These are phyloP conservation scores for Ceratobasidium sp. DNA, from an alignment of 1,284 basidiomycete species.

Conservation along the genomic window DNA sequence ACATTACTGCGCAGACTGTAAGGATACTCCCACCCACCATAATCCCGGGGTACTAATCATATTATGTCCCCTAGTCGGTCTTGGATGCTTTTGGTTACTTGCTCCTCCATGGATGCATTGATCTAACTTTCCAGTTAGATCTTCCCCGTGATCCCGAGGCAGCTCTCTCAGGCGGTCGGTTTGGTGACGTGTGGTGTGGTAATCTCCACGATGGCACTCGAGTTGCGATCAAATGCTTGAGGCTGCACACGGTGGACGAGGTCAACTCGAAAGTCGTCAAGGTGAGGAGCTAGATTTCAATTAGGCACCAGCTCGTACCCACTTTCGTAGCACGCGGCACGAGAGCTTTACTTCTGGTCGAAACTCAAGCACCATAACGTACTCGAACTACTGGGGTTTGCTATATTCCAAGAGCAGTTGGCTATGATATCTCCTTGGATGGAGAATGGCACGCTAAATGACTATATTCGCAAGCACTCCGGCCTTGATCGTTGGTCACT, in stretches of 20 bases:
- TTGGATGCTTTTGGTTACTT: background rate
- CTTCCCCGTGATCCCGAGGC: background rate
- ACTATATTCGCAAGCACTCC: background rate
- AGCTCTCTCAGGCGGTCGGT: conserved; percentile 12
- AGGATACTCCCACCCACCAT: no score
- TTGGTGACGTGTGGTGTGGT: conserved; percentile 25
- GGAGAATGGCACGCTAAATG: conserved; percentile 8
- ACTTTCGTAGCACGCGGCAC: conserved; percentile 3
- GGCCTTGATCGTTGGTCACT: background rate
- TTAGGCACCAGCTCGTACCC: no score
- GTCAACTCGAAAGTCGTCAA: background rate
- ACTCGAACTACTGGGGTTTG: conserved; percentile 30
- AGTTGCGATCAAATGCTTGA: conserved; percentile 34
- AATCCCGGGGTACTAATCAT: no score
- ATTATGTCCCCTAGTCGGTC: background rate
- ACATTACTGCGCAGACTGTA: no score
- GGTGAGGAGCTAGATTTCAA: background rate
- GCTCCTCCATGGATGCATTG: background rate
- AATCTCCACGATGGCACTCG: background rate
- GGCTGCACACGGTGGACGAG: background rate
- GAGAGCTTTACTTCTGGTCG: conserved; percentile 42
- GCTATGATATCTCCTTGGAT: conserved; percentile 33
- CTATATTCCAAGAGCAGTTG: conserved; percentile 10
- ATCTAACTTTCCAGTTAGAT: background rate
- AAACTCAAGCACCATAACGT: conserved; percentile 26